These are phyloP conservation scores for Neopestalotiopsis sp. DNA, from an alignment of 2,329 filamentous ascomycete species.

Conservation along the genomic window DNA sequence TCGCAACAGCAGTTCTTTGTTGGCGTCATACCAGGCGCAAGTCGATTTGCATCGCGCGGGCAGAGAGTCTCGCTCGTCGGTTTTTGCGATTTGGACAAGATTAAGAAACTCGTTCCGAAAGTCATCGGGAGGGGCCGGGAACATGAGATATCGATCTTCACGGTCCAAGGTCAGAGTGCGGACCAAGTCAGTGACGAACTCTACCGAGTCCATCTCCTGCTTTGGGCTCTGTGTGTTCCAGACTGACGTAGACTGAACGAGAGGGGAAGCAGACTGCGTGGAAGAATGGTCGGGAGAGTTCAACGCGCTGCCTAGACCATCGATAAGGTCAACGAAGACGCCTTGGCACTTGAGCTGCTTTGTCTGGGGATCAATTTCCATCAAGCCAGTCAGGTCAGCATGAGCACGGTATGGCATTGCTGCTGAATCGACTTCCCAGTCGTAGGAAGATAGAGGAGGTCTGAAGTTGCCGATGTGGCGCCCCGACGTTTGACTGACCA, in stretches of 20 bases:
- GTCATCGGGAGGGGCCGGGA: neutral
- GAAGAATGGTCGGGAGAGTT: neutral
- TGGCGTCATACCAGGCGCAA: neutral
- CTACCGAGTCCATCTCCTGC: neutral
- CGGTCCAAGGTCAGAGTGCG: neutral
- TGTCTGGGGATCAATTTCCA: neutral
- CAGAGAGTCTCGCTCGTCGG: neutral
- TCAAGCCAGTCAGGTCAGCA: neutral
- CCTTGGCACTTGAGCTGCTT: neutral
- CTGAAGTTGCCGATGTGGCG: neutral
- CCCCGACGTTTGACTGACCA: neutral
- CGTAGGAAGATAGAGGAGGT: neutral
- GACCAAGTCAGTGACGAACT: neutral
- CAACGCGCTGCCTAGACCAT: neutral
- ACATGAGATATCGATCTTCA: neutral
- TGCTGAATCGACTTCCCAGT: neutral
- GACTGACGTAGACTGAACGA: neutral
- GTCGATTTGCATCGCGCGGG: neutral
- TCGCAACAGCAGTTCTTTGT: neutral
- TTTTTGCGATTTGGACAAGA: neutral
- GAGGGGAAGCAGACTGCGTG: neutral
- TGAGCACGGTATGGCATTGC: neutral
- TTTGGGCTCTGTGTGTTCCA: neutral
- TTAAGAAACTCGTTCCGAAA: neutral
- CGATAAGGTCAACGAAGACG: neutral